Percentiles rank a stretch among this genome's conserved stretches.
Conservation (phyloP, 495 filamentous ascomycete species). For the Neurospora sp. region DNA sequence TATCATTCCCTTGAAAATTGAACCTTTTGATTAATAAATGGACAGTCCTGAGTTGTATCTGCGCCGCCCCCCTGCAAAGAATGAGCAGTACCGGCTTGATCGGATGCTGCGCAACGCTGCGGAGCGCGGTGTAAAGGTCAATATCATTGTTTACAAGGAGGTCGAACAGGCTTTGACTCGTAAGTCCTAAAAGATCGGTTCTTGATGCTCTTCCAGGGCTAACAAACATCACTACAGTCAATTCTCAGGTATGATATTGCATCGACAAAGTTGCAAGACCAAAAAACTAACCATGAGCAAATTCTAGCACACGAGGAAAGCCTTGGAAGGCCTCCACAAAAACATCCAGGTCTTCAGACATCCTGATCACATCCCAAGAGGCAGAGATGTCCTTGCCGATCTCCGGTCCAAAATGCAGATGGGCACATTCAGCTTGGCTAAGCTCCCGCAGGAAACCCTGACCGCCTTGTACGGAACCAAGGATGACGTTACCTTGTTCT, state of each 20-base stretch:
- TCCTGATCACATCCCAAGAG: slow-evolving; percentile 77
- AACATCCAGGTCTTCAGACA: slow-evolving; percentile 91
- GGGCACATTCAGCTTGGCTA: slow-evolving; percentile 37
- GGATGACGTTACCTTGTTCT: slow-evolving; percentile 78
- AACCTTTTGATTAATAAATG: neutral
- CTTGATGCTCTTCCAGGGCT: neutral
- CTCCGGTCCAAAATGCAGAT: slow-evolving; percentile 34
- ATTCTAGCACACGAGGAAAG: slow-evolving; percentile 67
- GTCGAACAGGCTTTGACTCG: slow-evolving; percentile 75
- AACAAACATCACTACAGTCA: slow-evolving; percentile 41
- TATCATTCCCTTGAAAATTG: neutral
- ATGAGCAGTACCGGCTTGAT: slow-evolving; percentile 81
- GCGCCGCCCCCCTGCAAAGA: slow-evolving; percentile 69
- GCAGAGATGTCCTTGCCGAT: slow-evolving; percentile 38
- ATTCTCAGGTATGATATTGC: slow-evolving; percentile 39
- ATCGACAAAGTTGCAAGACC: neutral
- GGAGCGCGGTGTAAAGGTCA: slow-evolving; percentile 74
- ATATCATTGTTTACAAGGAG: slow-evolving; percentile 95
- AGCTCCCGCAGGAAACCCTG: slow-evolving; percentile 55
- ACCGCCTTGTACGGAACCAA: slow-evolving; percentile 69
- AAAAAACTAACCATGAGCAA: neutral
- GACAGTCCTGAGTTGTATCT: slow-evolving; percentile 72
- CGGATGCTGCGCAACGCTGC: slow-evolving; percentile 81
- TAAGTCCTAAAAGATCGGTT: slow-evolving; percentile 38
- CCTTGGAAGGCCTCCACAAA: slow-evolving; percentile 64